phyloP scores from a whole-genome alignment of 176 grass and related monocot genomes.

The Canna indica region DNA sequence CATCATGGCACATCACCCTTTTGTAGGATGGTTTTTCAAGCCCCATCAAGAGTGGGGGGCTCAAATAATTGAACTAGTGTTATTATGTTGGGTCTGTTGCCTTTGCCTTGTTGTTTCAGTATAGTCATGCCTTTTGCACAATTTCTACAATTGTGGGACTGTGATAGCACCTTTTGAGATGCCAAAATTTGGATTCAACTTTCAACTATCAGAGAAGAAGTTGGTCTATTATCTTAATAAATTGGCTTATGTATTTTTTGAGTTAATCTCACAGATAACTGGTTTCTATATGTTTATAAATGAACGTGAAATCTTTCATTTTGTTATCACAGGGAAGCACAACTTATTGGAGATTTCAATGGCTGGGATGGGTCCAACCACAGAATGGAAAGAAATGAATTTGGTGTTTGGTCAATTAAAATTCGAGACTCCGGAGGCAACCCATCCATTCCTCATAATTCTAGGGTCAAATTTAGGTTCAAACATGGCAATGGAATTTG shows the following conservation, averaged over 20 bases:
- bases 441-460: conserved; percentile 68
- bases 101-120: not conserved
- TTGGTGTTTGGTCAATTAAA: conserved; percentile 76
- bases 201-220: not conserved
- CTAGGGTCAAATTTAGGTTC: conserved; percentile 82
- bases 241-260: not conserved
- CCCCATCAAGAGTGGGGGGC: not conserved
- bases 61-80: not conserved
- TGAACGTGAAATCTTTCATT: conserved; percentile 1
- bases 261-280: not conserved
- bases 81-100: not conserved
- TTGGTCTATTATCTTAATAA: not conserved
- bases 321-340: conserved; percentile 60
- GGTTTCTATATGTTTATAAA: not conserved
- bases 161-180: not conserved
- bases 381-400: conserved; percentile 65
- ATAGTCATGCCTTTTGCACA: not conserved
- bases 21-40: not conserved
- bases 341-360: conserved; percentile 91
- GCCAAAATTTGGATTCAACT: not conserved
- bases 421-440: conserved; percentile 47
- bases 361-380: conserved; percentile 73
- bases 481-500: conserved; percentile 50
- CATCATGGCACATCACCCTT: not conserved
- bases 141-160: not conserved